A percentile compares a stretch with the other conserved stretches of the same genome.
phyloP scores from a whole-genome alignment of 139 green algal species.

The Chlamydomonas asymmetrica region DNA sequence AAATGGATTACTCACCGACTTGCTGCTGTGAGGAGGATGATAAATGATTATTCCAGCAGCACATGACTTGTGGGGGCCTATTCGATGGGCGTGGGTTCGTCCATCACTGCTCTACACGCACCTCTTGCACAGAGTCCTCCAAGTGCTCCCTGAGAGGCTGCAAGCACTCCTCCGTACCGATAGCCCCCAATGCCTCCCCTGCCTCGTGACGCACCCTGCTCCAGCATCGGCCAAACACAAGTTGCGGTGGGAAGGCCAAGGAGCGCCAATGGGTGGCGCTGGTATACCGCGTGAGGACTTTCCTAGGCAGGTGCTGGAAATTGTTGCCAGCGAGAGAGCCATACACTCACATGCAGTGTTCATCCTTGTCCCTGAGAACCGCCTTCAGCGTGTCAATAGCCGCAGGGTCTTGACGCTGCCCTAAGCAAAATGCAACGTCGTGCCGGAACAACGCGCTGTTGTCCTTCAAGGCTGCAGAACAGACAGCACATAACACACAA shows the following conservation, averaged over 20 bases:
- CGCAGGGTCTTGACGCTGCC: conserved; percentile 80
- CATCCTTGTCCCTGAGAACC: conserved; percentile 57
- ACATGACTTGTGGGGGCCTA: no score
- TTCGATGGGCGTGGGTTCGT: no score
- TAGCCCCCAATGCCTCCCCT: conserved; percentile 87
- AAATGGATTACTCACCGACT: no score
- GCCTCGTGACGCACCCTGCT: conserved; percentile 89
- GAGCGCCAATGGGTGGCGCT: background rate
- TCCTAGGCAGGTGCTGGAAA: background rate
- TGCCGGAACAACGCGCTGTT: conserved; percentile 83
- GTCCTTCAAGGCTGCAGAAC: conserved; percentile 66
- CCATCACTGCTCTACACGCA: no score
- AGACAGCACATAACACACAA: background rate
- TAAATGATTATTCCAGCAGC: no score
- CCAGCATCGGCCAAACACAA: background rate
- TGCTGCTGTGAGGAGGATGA: no score
- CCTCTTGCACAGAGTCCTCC: conserved; percentile 59
- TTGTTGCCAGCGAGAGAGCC: no score
- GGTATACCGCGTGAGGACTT: background rate
- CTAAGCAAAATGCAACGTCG: conserved; percentile 90
- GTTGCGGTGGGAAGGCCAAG: background rate
- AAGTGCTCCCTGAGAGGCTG: conserved; percentile 57
- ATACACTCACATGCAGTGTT: conserved; percentile 82
- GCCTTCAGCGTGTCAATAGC: conserved; percentile 60
- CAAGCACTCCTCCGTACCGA: conserved; percentile 72